Evolutionary conservation across 495 filamentous ascomycete genomes (phyloP), one percentile per base, ranked within the genome.

Genomic region (Talaromyces wortmannii): DNA sequence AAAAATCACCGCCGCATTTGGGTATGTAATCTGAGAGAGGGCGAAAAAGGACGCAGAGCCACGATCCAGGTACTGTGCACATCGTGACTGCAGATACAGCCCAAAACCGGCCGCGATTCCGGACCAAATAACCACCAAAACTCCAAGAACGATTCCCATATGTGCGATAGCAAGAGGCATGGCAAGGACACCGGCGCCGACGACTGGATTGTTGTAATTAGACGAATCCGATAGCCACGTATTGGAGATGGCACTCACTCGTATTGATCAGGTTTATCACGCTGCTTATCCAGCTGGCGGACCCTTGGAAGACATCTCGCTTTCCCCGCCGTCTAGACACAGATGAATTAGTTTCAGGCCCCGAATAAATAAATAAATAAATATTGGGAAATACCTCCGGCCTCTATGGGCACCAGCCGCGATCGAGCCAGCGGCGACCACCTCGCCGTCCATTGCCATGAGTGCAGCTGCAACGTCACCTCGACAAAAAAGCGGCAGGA

Each of bases 261-360:
- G 94, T 98, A 71, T 98, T 98, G 56, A 97, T 76, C 15, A 98
- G 72, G 67, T 97, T 98, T 75, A 97, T 88, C 60, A 95, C 87
- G 63, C 91, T 95, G 72, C 89, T 95, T 45, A 85, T 62, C 89
- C 91, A 97, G 52, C 88, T 86, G 50, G 95, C 94, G 60, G 90
- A 80, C 12, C 94, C 92, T 6, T 68, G 63, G 17, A 67, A 53
- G 11, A 71, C 63, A 60, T 75, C 74, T 68, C 79, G 80, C 60
- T 77, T 83, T 3, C 76, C 73, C 63, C 74, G 58, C 52, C 50
- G 50, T 43, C 71, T 55, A 67, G 47, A 31, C 23, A 44, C 23
- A 55, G 15, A 56, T 55, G 56, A 61, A 45, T 47, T 8, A 62
- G 63, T 16, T 1, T 13, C 31, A 42, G 40, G 42, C 18, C 45